Evolutionary conservation across 2,329 filamentous ascomycete genomes (phyloP), one percentile per base, ranked within the genome.

Genomic region (Ceratocystis huliohia): DNA sequence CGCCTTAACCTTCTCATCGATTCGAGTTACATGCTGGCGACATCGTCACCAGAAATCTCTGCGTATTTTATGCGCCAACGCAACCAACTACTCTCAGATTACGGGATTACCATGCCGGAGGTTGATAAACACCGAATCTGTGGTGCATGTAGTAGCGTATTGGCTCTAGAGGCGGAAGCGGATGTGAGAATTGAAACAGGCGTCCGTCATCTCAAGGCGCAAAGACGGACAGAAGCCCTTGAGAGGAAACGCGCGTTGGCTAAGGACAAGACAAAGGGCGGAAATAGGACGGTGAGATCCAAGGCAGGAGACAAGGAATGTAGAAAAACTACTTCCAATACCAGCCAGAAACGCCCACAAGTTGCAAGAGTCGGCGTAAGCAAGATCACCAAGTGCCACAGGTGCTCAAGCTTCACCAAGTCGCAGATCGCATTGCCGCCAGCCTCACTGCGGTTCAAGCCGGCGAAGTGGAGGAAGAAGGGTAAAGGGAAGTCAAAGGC

Each of bases 71-170:
- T 87, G 81, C 78, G 75, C 70, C 76, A 78, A 66, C 78, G 81
- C 66, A 78, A 79, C 69, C 74, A 76, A 8, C 72, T 86, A 15
- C 76, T 84, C 70, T 76, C 78, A 59, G 74, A 79, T 63, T 75
- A 81, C 69, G 76, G 78, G 56, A 69, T 82, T 5, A 70, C 75
- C 6, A 73, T 74, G 63, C 74, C 79, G 8, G 80, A 83, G 20
- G 71, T 76, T n/a, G 79, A 84, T 69, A 76, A 77, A 63, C 80
- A 84, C 69, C 80, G 80, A 66, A 75, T 79, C 28, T 88, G 86
- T 73, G 78, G 76, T 62, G 79, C 79, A 64, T 88, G 86, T 71
- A 85, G 86, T 17, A 79, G 81, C 68, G 83, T 87, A 48, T 79
- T 85, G 75, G 75, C 85, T 3, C 75, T 78, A 1, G 83, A 84